Percentiles rank a stretch among this genome's conserved stretches.
Conservation (phyloP, 2,329 filamentous ascomycete genomes). For the Exophiala oligosperma region DNA sequence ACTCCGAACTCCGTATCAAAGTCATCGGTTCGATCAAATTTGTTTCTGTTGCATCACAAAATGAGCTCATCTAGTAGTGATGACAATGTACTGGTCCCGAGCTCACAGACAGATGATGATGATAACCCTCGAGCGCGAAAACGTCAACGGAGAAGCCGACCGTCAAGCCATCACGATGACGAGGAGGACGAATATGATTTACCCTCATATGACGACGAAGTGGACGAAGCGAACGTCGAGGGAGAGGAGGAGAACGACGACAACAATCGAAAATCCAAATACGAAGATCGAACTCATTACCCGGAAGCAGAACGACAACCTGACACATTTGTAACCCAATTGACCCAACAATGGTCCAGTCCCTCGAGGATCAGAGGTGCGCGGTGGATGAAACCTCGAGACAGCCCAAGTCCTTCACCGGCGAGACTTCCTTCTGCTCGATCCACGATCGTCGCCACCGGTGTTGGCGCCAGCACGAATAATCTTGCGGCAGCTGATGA, state of each 20-base stretch:
- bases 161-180: not conserved
- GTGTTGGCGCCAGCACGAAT: not conserved
- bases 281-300: constrained; percentile 37
- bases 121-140: constrained; percentile 23
- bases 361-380: constrained; percentile 53
- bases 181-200: constrained; percentile 25
- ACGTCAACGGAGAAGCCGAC: constrained; percentile 16
- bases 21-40: not conserved
- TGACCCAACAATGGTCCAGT: constrained; percentile 50
- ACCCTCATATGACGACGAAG: constrained; percentile 10
- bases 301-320: constrained; percentile 41
- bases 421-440: not conserved
- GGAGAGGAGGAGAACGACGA: constrained; percentile 15
- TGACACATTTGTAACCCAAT: constrained; percentile 49
- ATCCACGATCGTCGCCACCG: not conserved
- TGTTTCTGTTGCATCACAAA: too few relatives aligned
- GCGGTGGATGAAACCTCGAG: constrained; percentile 45
- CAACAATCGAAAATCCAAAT: constrained; percentile 25
- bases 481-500: constrained; percentile 4
- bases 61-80: not conserved
- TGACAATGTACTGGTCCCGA: constrained; percentile 36
- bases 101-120: constrained; percentile 22
- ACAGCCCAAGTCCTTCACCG: constrained; percentile 32
- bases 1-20: too few relatives aligned
- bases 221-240: constrained; percentile 2